phyloP scores from a whole-genome alignment of 257 asterid genomes.

The Salvia hispanica region DNA sequence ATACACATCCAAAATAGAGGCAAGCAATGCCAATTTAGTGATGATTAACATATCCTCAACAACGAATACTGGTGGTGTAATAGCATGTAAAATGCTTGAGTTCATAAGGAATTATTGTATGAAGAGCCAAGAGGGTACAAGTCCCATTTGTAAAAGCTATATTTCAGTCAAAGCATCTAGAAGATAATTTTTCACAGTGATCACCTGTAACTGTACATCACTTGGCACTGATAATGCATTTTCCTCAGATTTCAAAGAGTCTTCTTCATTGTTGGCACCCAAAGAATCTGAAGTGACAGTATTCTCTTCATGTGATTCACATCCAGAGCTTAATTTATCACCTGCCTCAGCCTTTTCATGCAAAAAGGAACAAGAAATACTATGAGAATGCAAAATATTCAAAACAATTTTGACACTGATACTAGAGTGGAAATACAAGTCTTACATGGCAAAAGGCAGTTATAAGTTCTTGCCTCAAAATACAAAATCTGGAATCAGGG shows the following conservation, averaged over 20 bases:
- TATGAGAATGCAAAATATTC: slow-evolving; percentile 18
- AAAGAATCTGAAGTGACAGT: slow-evolving; percentile 48
- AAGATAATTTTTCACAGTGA: slow-evolving; percentile 21
- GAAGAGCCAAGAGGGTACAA: neutral
- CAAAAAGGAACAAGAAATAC: slow-evolving; percentile 22
- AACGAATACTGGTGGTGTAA: slow-evolving; percentile 2
- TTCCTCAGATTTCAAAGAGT: slow-evolving; percentile 35
- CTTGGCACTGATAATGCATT: slow-evolving; percentile 37
- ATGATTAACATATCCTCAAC: slow-evolving; percentile 7
- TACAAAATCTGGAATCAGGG: slow-evolving; percentile 81
- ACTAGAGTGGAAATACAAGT: neutral
- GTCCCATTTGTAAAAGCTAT: slow-evolving; percentile 13
- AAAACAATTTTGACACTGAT: slow-evolving; percentile 8
- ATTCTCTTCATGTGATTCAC: slow-evolving; percentile 43
- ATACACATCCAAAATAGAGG: neutral
- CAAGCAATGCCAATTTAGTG: neutral
- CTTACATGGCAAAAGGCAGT: slow-evolving; percentile 81
- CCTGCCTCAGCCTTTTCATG: slow-evolving; percentile 60
- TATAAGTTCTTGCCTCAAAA: slow-evolving; percentile 86
- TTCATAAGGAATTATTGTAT: neutral
- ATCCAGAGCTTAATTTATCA: slow-evolving; percentile 52
- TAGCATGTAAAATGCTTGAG: neutral
- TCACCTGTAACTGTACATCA: slow-evolving; percentile 45
- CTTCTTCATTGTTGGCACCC: slow-evolving; percentile 40
- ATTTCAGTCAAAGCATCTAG: slow-evolving; percentile 22